Evolutionary conservation across 1,284 basidiomycete species (phyloP).

Genomic region (Pholiota adiposa): DNA sequence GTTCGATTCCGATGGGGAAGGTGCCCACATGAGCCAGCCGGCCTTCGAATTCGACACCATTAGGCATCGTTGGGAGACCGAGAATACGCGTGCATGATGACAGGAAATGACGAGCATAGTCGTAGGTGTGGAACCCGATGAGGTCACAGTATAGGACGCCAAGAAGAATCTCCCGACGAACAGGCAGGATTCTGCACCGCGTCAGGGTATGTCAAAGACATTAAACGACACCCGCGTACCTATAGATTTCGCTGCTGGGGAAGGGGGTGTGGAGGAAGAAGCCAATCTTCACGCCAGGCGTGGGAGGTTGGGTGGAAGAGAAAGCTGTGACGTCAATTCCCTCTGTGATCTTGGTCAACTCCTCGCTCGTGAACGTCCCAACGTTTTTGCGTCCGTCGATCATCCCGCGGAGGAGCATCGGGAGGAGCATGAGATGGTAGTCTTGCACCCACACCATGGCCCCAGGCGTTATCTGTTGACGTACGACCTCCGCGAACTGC

Average conservation of each 20-base stretch:
- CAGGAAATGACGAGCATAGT: conserved; percentile 99
- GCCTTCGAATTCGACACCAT: conserved; percentile 96
- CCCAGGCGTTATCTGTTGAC: conserved; percentile 76
- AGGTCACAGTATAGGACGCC: conserved; percentile 96
- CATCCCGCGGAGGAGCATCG: conserved; percentile 89
- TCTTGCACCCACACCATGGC: conserved; percentile 99
- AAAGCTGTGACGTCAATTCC: conserved; percentile 69
- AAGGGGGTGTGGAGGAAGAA: conserved; percentile 99
- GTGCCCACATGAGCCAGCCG: conserved; percentile 96
- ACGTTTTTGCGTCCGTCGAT: conserved; percentile 73
- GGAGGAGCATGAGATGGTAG: conserved; percentile 97
- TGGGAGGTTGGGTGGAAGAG: conserved; percentile 38
- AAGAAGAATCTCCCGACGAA: conserved; percentile 94
- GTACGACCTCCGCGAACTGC: conserved; percentile 90
- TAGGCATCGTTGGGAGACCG: conserved; percentile 96
- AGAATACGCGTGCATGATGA: conserved; percentile 98
- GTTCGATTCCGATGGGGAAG: conserved; percentile 99
- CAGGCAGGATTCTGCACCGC: conserved; percentile 83
- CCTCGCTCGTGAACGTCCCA: conserved; percentile 66
- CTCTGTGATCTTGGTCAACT: conserved; percentile 78
- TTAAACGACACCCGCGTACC: conserved; percentile 53
- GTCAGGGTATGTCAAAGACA: conserved; percentile 6
- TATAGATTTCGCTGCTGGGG: conserved; percentile 97
- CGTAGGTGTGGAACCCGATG: conserved; percentile 99
- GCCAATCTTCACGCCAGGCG: conserved; percentile 86